Base-by-base conservation (phyloP, 495 filamentous ascomycete genomes). In the Rostrohypoxylon terebratum region DNA sequence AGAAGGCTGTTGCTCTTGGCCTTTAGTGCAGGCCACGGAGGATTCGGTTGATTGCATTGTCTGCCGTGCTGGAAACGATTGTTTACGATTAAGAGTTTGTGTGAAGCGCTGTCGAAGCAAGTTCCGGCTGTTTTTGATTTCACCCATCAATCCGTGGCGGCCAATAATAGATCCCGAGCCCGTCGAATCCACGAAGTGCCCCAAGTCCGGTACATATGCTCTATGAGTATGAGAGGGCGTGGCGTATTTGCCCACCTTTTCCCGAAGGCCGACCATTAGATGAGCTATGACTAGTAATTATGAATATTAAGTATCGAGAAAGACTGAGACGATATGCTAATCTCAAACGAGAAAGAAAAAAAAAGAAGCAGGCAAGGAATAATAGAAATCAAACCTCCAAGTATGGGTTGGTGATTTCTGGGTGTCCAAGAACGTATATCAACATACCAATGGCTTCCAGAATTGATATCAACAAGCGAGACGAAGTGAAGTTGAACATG, bases 241-340 rank as follows among this genome's bases (percentile, higher is more conserved):
- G 13, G 20, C 9, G 20, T 44, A 42, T 13, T 51, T 67, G 50
- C 21, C 47, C 20, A 34, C 34, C 50, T 31, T 72, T 4, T 48
- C 60, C n/a, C 59, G 64, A 16, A 64, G 53, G 40, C 54, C 45
- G 18, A 47, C 25, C 70, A 73, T 73, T 7, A 13, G 67, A 44
- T 8, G 36, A 18, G 23, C 11, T 55, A 59, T 50, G 31, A 31
- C 38, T 51, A 18, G 25, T 40, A 25, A 50, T 33, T 14, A 23
- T 20, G 16, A 40, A 23, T 57, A 18, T 42, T 23, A 14, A 4
- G 34, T 10, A 23, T 4, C n/a, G 9, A 23, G 51, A 38, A 47
- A 34, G 51, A 14, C 23, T 6, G 28, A 47, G 18, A 51, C 33
- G 11, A 31, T 31, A 16, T 3, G 11, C 36, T 47, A 36, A 38